phyloP scores from a whole-genome alignment of 2,329 filamentous ascomycete species.

The Lachnellula subtilissima region DNA sequence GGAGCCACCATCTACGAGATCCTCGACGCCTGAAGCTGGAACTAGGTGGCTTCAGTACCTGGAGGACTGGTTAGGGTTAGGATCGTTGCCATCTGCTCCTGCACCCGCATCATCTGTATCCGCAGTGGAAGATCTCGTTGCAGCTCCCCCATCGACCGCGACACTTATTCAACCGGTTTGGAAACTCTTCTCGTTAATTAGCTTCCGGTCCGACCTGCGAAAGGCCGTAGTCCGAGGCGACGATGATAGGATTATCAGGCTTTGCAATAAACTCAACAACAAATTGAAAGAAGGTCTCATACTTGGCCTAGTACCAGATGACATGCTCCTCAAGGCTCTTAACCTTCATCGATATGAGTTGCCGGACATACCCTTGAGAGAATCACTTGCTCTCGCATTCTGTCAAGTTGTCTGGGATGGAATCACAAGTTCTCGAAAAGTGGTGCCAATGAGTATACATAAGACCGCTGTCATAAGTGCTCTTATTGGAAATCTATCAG shows the following conservation, averaged over 20 bases:
- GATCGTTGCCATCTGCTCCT: conserved; percentile 13
- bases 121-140: background rate
- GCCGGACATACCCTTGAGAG: background rate
- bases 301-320: conserved; percentile 18
- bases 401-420: conserved; percentile 26
- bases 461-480: conserved; percentile 9
- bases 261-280: conserved; percentile 20
- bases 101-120: background rate
- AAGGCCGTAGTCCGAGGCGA: conserved; percentile 1
- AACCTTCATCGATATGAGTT: conserved; percentile 5
- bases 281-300: conserved; percentile 21
- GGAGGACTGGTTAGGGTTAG: background rate
- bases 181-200: conserved; percentile 1
- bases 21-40: conserved; percentile 1
- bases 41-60: background rate
- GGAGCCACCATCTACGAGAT: conserved; percentile 25
- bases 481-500: conserved; percentile 14
- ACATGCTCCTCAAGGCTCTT: conserved; percentile 10
- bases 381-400: conserved; percentile 13
- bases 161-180: background rate
- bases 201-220: conserved; percentile 7
- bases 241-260: background rate
- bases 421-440: conserved; percentile 21
- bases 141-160: background rate
- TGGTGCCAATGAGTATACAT: conserved; percentile 18